Evolutionary conservation across 2,329 filamentous ascomycete species (phyloP).

Genomic region (Atkinsonella texensis): DNA sequence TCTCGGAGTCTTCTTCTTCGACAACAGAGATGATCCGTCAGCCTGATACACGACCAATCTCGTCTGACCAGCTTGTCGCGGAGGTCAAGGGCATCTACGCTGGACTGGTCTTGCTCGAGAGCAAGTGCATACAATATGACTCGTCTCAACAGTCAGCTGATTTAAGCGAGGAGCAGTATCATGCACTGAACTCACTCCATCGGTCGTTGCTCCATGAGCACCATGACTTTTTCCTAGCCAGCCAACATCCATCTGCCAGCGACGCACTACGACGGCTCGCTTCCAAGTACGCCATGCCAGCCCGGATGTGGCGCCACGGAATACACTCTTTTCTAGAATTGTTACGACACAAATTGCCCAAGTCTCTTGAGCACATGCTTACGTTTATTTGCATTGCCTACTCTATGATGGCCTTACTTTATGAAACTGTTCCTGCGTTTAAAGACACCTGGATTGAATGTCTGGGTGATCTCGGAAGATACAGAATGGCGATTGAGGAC

Average conservation of each 20-base stretch:
- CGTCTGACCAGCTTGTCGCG: constrained; percentile 64
- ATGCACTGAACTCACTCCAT: constrained; percentile 71
- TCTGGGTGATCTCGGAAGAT: constrained; percentile 72
- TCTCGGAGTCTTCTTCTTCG: constrained; percentile 4
- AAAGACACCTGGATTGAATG: constrained; percentile 91
- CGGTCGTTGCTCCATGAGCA: constrained; percentile 71
- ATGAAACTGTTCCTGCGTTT: constrained; percentile 75
- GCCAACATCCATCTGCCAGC: constrained; percentile 71
- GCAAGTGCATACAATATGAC: constrained; percentile 76
- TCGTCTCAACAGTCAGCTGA: constrained; percentile 37
- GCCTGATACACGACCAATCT: constrained; percentile 56
- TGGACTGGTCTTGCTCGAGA: constrained; percentile 75
- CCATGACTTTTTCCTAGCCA: constrained; percentile 77
- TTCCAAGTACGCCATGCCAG: constrained; percentile 80
- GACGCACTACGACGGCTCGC: constrained; percentile 55
- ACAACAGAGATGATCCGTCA: constrained; percentile 20
- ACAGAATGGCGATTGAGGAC: constrained; percentile 83
- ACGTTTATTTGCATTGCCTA: constrained; percentile 84
- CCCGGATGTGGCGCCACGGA: constrained; percentile 85
- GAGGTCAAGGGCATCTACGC: constrained; percentile 80
- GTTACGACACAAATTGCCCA: constrained; percentile 60
- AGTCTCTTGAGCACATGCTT: constrained; percentile 77
- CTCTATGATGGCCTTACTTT: constrained; percentile 75
- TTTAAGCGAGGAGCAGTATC: constrained; percentile 62
- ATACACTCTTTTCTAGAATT: constrained; percentile 80